Conservation (phyloP, 345 rosid species). For the Gossypium sturtianum region DNA sequence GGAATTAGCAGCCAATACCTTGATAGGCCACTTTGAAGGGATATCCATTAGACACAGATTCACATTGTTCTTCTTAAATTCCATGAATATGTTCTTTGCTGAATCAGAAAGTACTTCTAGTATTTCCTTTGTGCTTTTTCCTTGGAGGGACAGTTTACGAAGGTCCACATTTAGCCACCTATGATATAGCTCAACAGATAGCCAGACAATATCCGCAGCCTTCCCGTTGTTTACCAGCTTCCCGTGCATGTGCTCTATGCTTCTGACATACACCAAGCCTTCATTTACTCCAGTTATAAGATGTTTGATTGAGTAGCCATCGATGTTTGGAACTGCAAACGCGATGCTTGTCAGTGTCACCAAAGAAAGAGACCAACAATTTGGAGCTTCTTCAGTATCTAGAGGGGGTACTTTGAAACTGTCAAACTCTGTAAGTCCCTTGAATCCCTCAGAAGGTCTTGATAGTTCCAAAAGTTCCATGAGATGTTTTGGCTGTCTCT, state of each 20-base stretch:
- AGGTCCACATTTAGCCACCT: constrained; percentile 73
- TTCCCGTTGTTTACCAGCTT: constrained; percentile 38
- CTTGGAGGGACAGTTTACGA: constrained; percentile 35
- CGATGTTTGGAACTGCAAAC: constrained; percentile 48
- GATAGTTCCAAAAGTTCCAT: constrained; percentile 45
- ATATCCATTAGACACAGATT: constrained; percentile 30
- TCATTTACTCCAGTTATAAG: constrained; percentile 47
- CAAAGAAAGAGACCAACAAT: constrained; percentile 80
- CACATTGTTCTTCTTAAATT: constrained; percentile 32
- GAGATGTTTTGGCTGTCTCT: constrained; percentile 51
- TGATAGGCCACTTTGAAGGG: constrained; percentile 69
- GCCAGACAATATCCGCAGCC: constrained; percentile 62
- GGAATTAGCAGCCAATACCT: constrained; percentile 65
- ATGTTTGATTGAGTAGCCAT: constrained; percentile 24
- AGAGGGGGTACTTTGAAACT: constrained; percentile 42
- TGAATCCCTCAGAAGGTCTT: constrained; percentile 34
- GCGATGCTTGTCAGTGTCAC: constrained; percentile 73
- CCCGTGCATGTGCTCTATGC: constrained; percentile 39
- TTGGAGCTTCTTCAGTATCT: constrained; percentile 53
- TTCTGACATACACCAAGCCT: constrained; percentile 46
- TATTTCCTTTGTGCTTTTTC: constrained; percentile 38
- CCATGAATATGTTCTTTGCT: constrained; percentile 40
- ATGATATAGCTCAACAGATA: constrained; percentile 57
- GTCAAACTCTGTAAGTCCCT: constrained; percentile 59
- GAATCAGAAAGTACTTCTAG: constrained; percentile 44